Evolutionary conservation across 2,329 filamentous ascomycete genomes (phyloP).

Genomic region (Trichoderma hamatum): DNA sequence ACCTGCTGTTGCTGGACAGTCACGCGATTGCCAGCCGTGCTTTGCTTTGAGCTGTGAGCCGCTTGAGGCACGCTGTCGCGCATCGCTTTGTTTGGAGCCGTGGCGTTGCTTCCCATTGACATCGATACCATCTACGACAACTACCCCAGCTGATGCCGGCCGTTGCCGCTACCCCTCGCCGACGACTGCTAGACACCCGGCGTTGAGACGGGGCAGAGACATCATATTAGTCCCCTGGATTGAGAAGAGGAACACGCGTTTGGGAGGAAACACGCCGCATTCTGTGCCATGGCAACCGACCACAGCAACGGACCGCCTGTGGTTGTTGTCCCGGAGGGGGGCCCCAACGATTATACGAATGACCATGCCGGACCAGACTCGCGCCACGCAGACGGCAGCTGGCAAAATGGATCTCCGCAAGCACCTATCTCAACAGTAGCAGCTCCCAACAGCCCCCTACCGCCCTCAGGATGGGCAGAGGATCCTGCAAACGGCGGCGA

Average conservation of each 20-base stretch:
- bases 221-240: slow-evolving; percentile 33
- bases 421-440: slow-evolving; percentile 44
- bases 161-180: slow-evolving; percentile 39
- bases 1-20: slow-evolving; percentile 32
- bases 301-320: slow-evolving; percentile 48
- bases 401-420: slow-evolving; percentile 43
- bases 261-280: slow-evolving; percentile 31
- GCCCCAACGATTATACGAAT: slow-evolving; percentile 34
- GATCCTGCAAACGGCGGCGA: slow-evolving; percentile 59
- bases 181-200: slow-evolving; percentile 39
- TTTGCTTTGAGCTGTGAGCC: slow-evolving; percentile 31
- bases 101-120: slow-evolving; percentile 36
- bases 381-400: slow-evolving; percentile 40
- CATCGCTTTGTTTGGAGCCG: slow-evolving; percentile 28
- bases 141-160: slow-evolving; percentile 44
- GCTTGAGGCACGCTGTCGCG: slow-evolving; percentile 28
- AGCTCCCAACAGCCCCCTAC: slow-evolving; percentile 39
- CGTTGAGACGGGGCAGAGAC: slow-evolving; percentile 36
- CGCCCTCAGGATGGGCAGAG: slow-evolving; percentile 41
- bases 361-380: slow-evolving; percentile 38
- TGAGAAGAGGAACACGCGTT: slow-evolving; percentile 31
- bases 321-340: slow-evolving; percentile 43
- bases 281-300: slow-evolving; percentile 50
- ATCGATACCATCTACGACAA: slow-evolving; percentile 29
- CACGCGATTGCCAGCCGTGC: slow-evolving; percentile 35